Base-by-base conservation (phyloP, 2,329 filamentous ascomycete genomes). In the Amauroascus niger region DNA sequence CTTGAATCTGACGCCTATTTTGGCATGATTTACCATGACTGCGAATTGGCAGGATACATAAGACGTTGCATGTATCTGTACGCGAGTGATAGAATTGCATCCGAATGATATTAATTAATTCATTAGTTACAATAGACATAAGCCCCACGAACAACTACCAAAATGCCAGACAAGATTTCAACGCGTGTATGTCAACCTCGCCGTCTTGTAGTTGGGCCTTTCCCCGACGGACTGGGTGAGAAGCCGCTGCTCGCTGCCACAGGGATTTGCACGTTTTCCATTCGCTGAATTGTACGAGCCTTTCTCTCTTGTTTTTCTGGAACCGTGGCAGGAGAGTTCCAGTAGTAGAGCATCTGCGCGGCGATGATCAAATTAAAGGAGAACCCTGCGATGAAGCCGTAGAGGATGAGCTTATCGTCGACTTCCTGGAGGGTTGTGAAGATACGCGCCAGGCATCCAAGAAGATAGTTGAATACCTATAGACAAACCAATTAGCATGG, bases 371-470 rank as follows among this genome's bases (percentile, higher is more conserved):
- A 77, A 71, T 98, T 98, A 62, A 98, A 80, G n/a, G 77, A 73
- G 68, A 96, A 96, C 26, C 89, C 93, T 6, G 89, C 88, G 53
- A 97, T 74, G 76, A 95, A 97, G 49, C 90, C 87, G 73, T 95
- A 97, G 24, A 98, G 79, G 64, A 98, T 97, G 55, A 97, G 78
- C 72, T 90, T 90, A 71, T 98, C 93, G 69, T 95, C 87, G 56
- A 98, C 93, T 76, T 98, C 93, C 67, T 97, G 90, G 55, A 98
- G 76, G 7, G 94, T 98, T 30, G 93, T 98, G 72, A 96, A 98
- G 74, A 98, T 95, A 67, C 93, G 87, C 24, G 88, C 87, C 55
- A 97, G 81, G 41, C 89, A 95, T 37, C 94, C 93, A 62, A 84
- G 78, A 64, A 98, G 87, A 73, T 95, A 98, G 77, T 96, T 97